Percentiles rank a stretch among this genome's conserved stretches.
Evolutionary conservation across 768 basidiomycete species (phyloP).

Genomic region (Lactarius psammicola): DNA sequence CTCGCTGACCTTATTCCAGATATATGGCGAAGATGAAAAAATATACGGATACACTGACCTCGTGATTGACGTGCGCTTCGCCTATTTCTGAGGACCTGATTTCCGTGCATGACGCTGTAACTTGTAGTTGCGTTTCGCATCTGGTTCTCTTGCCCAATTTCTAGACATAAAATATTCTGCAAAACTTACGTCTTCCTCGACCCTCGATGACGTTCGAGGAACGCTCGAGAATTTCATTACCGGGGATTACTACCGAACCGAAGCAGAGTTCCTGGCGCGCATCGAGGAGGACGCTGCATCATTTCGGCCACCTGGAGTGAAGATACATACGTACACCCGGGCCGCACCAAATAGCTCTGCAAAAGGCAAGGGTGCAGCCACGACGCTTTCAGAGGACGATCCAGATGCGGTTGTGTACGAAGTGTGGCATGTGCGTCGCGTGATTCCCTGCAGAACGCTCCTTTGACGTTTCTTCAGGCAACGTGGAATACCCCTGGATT

Average conservation of each 20-base stretch:
- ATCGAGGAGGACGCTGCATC: slow-evolving; percentile 75
- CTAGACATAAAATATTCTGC: slow-evolving; percentile 66
- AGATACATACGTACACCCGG: slow-evolving; percentile 77
- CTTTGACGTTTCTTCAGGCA: slow-evolving; percentile 44
- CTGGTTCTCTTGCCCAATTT: slow-evolving; percentile 79
- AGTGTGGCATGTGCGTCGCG: slow-evolving; percentile 77
- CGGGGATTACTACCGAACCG: slow-evolving; percentile 70
- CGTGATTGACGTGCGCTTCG: slow-evolving; percentile 65
- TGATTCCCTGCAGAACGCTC: background rate
- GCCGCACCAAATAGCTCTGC: slow-evolving; percentile 43
- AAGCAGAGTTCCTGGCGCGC: slow-evolving; percentile 59
- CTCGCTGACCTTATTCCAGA: slow-evolving; percentile 44
- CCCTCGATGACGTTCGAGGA: slow-evolving; percentile 86
- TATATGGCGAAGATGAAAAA: slow-evolving; percentile 95
- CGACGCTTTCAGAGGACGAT: slow-evolving; percentile 46
- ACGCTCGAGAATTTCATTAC: slow-evolving; percentile 77
- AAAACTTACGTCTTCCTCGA: slow-evolving; percentile 60
- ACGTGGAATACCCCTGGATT: slow-evolving; percentile 88
- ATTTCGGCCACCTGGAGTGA: slow-evolving; percentile 76
- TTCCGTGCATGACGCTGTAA: background rate
- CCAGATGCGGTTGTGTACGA: slow-evolving; percentile 75
- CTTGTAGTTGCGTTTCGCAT: slow-evolving; percentile 75
- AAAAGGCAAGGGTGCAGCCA: slow-evolving; percentile 55
- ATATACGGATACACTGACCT: slow-evolving; percentile 92
- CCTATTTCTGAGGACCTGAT: slow-evolving; percentile 17